A percentile compares a stretch with the other conserved stretches of the same genome.
phyloP scores from a whole-genome alignment of 2,329 filamentous ascomycete genomes.

The Penicillium sp. region DNA sequence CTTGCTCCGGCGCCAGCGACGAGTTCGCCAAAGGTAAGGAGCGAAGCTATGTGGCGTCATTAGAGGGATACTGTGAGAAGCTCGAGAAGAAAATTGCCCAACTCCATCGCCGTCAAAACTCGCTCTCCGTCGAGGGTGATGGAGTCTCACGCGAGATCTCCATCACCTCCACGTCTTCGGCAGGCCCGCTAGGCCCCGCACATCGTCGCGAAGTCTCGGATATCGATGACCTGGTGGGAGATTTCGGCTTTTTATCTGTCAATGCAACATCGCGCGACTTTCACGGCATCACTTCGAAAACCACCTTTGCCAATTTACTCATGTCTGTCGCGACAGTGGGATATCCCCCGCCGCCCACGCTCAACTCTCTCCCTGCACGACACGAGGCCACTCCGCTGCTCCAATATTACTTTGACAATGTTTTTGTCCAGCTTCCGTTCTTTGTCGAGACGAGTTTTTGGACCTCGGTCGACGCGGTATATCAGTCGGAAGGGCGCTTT shows the following conservation, averaged over 20 bases:
- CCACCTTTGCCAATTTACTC: conserved; percentile 87
- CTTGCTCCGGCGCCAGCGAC: conserved; percentile 91
- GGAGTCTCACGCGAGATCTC: conserved; percentile 31
- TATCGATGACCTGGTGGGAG: conserved; percentile 85
- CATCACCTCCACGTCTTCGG: conserved; percentile 31
- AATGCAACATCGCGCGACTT: conserved; percentile 94
- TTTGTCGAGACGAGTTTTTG: conserved; percentile 76
- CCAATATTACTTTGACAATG: conserved; percentile 76
- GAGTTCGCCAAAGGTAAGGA: conserved; percentile 95
- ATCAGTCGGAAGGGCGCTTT: conserved; percentile 60
- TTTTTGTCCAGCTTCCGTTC: conserved; percentile 73
- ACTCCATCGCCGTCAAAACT: conserved; percentile 30
- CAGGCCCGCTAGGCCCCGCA: conserved; percentile 31
- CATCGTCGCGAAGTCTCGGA: conserved; percentile 67
- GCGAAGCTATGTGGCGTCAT: conserved; percentile 88
- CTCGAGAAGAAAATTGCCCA: conserved; percentile 67
- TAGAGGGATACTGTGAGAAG: conserved; percentile 87
- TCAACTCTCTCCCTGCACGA: conserved; percentile 57
- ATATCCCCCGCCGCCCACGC: conserved; percentile 56
- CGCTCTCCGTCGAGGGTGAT: conserved; percentile 22
- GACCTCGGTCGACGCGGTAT: conserved; percentile 72
- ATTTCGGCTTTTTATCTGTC: conserved; percentile 90
- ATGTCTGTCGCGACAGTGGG: conserved; percentile 75
- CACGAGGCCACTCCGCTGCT: conserved; percentile 63
- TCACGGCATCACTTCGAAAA: conserved; percentile 77